These are phyloP conservation scores for Flaveria ramosissima DNA, from an alignment of 129 eudicot species.

Conservation along the genomic window DNA sequence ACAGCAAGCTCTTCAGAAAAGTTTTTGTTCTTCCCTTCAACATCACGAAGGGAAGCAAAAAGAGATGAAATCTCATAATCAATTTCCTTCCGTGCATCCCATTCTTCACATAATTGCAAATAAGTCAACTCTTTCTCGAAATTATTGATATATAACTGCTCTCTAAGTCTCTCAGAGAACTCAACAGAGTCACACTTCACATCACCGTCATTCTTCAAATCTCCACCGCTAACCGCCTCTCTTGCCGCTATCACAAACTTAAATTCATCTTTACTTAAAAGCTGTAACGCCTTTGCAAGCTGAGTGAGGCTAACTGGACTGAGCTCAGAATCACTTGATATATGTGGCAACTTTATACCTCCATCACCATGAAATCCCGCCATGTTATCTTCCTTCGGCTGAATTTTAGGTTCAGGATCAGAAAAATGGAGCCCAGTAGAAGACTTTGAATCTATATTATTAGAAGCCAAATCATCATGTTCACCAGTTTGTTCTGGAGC, in stretches of 20 bases:
- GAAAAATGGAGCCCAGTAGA: slow-evolving; percentile 7
- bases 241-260: slow-evolving; percentile 53
- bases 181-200: slow-evolving; percentile 33
- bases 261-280: slow-evolving; percentile 61
- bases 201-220: slow-evolving; percentile 23
- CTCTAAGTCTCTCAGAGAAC: slow-evolving; percentile 50
- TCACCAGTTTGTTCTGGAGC: slow-evolving; percentile 30
- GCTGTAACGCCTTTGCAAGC: slow-evolving; percentile 53
- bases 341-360: slow-evolving; percentile 11
- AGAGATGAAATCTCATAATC: slow-evolving; percentile 45
- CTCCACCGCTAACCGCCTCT: slow-evolving; percentile 31
- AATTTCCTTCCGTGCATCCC: slow-evolving; percentile 34
- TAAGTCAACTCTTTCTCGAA: slow-evolving; percentile 56
- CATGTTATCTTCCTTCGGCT: slow-evolving; percentile 30
- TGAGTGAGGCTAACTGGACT: slow-evolving; percentile 46
- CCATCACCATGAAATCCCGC: slow-evolving; percentile 26
- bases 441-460: slow-evolving; percentile 30
- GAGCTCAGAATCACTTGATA: slow-evolving; percentile 37
- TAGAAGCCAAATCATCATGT: slow-evolving; percentile 33
- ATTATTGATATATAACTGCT: slow-evolving; percentile 59
- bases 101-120: slow-evolving; percentile 57
- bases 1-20: slow-evolving; percentile 59
- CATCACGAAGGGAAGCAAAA: slow-evolving; percentile 46
- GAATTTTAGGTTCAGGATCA: slow-evolving; percentile 26
- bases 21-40: slow-evolving; percentile 45